phyloP scores from a whole-genome alignment of 2,329 filamentous ascomycete genomes.

The Pseudopithomyces chartarum region DNA sequence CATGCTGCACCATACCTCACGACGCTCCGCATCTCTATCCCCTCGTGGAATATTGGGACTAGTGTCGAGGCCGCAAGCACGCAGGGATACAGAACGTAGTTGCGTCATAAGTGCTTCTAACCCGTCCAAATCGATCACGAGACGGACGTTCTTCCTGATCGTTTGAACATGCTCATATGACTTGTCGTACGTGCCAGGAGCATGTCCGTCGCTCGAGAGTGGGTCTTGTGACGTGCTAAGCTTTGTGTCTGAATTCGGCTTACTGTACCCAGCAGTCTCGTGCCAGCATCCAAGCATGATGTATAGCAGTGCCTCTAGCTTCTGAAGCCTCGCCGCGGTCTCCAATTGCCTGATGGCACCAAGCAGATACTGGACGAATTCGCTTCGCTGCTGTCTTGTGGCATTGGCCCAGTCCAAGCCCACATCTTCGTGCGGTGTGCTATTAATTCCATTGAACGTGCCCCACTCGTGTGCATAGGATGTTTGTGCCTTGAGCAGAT shows the following conservation, averaged over 20 bases:
- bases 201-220: slow-evolving; percentile 5
- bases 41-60: slow-evolving; percentile 33
- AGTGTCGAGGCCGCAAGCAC: slow-evolving; percentile 35
- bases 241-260: slow-evolving; percentile 11
- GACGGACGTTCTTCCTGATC: slow-evolving; percentile 51
- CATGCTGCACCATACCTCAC: slow-evolving; percentile 56
- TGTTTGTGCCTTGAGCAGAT: slow-evolving; percentile 74
- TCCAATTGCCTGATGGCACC: slow-evolving; percentile 37
- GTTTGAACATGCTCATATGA: slow-evolving; percentile 51
- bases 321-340: slow-evolving; percentile 35
- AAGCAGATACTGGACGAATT: slow-evolving; percentile 60
- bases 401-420: slow-evolving; percentile 69
- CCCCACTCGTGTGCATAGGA: slow-evolving; percentile 79
- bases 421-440: slow-evolving; percentile 46
- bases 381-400: slow-evolving; percentile 58
- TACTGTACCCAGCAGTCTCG: slow-evolving; percentile 52
- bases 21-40: slow-evolving; percentile 44
- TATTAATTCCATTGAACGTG: slow-evolving; percentile 44
- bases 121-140: slow-evolving; percentile 48
- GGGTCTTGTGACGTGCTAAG: slow-evolving; percentile 18
- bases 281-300: slow-evolving; percentile 55
- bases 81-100: slow-evolving; percentile 41
- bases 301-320: slow-evolving; percentile 53
- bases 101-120: slow-evolving; percentile 48
- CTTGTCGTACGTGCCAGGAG: slow-evolving; percentile 25